phyloP scores from a whole-genome alignment of 129 eudicot species.

The Rutidosis leptorrhynchoides region DNA sequence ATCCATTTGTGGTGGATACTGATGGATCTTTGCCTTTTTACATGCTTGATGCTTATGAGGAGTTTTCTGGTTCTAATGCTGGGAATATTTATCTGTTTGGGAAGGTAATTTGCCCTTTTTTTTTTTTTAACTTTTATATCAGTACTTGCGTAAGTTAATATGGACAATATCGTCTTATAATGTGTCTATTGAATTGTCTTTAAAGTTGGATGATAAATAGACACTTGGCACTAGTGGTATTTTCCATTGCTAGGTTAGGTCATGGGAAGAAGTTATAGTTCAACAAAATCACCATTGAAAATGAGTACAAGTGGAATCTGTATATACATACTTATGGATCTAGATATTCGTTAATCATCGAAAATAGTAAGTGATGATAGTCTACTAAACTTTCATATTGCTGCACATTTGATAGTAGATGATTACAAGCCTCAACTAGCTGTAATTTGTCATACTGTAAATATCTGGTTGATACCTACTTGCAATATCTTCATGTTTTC shows the following conservation, averaged over 20 bases:
- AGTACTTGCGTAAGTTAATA: neutral
- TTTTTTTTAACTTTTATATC: constrained; percentile 8
- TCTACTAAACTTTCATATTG: constrained; percentile 1
- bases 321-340: constrained; percentile 6
- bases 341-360: neutral
- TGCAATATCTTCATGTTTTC: no score
- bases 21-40: constrained; percentile 86
- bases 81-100: constrained; percentile 91
- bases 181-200: neutral
- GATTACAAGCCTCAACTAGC: neutral
- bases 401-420: neutral
- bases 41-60: no score
- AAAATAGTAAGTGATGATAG: neutral
- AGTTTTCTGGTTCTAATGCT: no score
- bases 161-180: neutral
- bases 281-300: neutral
- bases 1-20: constrained; percentile 61
- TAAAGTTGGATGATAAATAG: neutral
- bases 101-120: constrained; percentile 67
- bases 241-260: constrained; percentile 1
- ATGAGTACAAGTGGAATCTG: neutral
- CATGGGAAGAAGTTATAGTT: constrained; percentile 2
- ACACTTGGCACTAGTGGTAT: neutral
- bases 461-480: no score
- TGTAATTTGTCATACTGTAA: constrained; percentile 8